Evolutionary conservation across 331 rosid genomes (phyloP).

Genomic region (Malus hybrid): DNA sequence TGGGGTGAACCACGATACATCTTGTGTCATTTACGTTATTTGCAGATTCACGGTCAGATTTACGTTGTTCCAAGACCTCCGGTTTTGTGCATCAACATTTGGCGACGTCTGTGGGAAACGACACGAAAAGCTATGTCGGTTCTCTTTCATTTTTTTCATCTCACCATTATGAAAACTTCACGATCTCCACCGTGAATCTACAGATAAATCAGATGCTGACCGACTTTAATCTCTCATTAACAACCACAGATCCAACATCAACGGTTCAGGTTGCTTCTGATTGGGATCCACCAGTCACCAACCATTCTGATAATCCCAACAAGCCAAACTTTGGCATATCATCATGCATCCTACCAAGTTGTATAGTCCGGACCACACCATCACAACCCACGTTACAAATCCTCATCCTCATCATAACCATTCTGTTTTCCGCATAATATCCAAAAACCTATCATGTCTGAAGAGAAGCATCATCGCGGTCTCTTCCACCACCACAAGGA

Average conservation of each 20-base stretch:
- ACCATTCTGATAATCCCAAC: not conserved
- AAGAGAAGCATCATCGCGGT: constrained; percentile 38
- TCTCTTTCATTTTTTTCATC: too few relatives aligned
- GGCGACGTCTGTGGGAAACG: too few relatives aligned
- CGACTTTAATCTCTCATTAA: constrained; percentile 29
- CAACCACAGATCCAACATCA: constrained; percentile 7
- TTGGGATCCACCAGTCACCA: not conserved
- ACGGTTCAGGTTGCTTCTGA: constrained; percentile 12
- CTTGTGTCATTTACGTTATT: too few relatives aligned
- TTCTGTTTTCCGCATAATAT: not conserved
- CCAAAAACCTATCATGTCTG: constrained; percentile 32
- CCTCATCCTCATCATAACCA: not conserved
- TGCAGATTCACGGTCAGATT: too few relatives aligned
- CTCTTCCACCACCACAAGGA: constrained; percentile 52
- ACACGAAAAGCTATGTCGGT: too few relatives aligned
- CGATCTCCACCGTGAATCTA: too few relatives aligned
- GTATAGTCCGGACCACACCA: constrained; percentile 15
- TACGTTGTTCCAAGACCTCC: too few relatives aligned
- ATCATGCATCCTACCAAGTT: constrained; percentile 27
- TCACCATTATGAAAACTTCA: too few relatives aligned
- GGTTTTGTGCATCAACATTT: too few relatives aligned
- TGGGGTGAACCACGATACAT: too few relatives aligned
- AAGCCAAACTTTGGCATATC: constrained; percentile 11
- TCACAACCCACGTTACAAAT: not conserved
- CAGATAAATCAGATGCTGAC: constrained; percentile 11